Percentiles rank a stretch among this genome's conserved stretches.
phyloP scores from a whole-genome alignment of 805 yeast species.

The Brettanomyces custersianus region DNA sequence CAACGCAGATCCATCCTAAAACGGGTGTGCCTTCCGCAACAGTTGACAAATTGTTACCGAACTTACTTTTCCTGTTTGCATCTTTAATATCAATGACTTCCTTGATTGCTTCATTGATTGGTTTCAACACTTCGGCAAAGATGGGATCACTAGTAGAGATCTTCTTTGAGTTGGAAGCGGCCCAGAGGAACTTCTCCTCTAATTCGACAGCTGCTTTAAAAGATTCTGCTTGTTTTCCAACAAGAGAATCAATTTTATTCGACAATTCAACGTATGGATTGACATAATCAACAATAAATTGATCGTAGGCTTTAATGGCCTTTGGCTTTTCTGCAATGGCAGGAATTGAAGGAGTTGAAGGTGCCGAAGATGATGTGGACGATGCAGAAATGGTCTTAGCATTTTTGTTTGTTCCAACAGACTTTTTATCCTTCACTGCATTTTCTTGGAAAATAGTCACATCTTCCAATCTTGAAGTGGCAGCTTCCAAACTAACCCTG shows the following conservation, averaged over 20 bases:
- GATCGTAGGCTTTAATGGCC: constrained; percentile 44
- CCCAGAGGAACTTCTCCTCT: constrained; percentile 50
- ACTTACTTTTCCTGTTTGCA: constrained; percentile 56
- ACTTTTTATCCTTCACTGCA: constrained; percentile 22
- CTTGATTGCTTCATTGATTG: constrained; percentile 55
- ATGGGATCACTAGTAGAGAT: constrained; percentile 50
- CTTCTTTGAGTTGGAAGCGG: constrained; percentile 53
- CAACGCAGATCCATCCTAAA: constrained; percentile 80
- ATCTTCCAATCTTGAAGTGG: constrained; percentile 87
- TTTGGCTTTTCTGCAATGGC: constrained; percentile 27
- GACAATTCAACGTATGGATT: constrained; percentile 53
- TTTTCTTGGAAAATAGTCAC: constrained; percentile 72
- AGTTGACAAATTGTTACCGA: constrained; percentile 66
- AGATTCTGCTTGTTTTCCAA: constrained; percentile 45
- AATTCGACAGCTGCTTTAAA: constrained; percentile 46
- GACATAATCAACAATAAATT: constrained; percentile 41
- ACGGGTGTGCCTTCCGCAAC: constrained; percentile 86
- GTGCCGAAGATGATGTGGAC: constrained; percentile 13
- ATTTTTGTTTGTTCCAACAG: constrained; percentile 8
- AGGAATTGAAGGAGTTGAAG: constrained; percentile 13
- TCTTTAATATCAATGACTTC: constrained; percentile 63
- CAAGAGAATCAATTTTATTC: constrained; percentile 42
- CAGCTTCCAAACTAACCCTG: constrained; percentile 68
- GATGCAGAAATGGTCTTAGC: constrained; percentile 11
- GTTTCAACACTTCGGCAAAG: constrained; percentile 50